These are phyloP conservation scores for Zea mays DNA, from an alignment of 176 grass and related monocot genomes.

Conservation along the genomic window Zm-B73-REFERENCE-NAM-5.0 NC_050099.1:241437001-241437500, in stretches of 20 bases:
- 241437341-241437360: neutral
- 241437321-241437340: neutral
- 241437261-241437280: neutral
- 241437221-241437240: constrained; percentile 4
- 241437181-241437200: neutral
- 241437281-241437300: neutral
- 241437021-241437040: neutral
- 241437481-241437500: neutral
- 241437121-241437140: neutral
- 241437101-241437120: neutral
- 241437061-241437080: neutral
- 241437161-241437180: neutral
- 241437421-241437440: constrained; percentile 10
- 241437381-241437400: constrained; percentile 5
- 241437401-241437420: neutral
- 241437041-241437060: neutral
- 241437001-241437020: constrained; percentile 12
- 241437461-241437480: neutral
- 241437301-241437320: neutral
- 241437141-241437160: neutral
- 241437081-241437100: neutral
- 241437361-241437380: neutral
- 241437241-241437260: neutral
- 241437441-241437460: neutral
- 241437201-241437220: neutral